Evolutionary conservation across 2,329 filamentous ascomycete genomes (phyloP).

Genomic region (Leptographium lundbergii): DNA sequence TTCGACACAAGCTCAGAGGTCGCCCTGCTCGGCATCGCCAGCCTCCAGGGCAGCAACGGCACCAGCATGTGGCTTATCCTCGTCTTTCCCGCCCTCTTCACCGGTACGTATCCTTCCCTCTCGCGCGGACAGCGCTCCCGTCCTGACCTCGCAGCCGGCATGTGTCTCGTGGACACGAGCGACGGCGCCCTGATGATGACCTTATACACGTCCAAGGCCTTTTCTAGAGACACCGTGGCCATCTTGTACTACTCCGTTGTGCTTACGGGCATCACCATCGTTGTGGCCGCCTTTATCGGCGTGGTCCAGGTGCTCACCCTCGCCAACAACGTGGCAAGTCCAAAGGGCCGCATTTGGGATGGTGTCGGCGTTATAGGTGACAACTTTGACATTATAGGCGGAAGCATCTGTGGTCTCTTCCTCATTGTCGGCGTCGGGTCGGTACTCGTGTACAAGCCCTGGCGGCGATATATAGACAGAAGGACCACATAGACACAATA

Average conservation of each 20-base stretch:
- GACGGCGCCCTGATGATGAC: constrained; percentile 94
- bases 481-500: background rate
- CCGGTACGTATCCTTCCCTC: constrained; percentile 36
- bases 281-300: constrained; percentile 77
- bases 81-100: constrained; percentile 83
- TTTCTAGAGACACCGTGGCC: constrained; percentile 71
- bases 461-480: constrained; percentile 44
- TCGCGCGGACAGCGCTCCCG: background rate
- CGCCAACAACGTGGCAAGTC: constrained; percentile 61
- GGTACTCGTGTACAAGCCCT: constrained; percentile 65
- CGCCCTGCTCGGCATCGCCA: constrained; percentile 79
- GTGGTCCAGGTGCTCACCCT: constrained; percentile 73
- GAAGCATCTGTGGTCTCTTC: constrained; percentile 75
- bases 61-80: constrained; percentile 91
- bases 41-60: constrained; percentile 71
- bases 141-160: constrained; percentile 47
- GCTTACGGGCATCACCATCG: constrained; percentile 68
- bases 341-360: constrained; percentile 76
- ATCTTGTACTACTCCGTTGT: constrained; percentile 91
- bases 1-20: constrained; percentile 96
- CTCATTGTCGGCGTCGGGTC: constrained; percentile 63
- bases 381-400: constrained; percentile 76
- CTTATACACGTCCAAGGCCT: constrained; percentile 69
- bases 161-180: constrained; percentile 88
- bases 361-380: constrained; percentile 67